These are phyloP conservation scores for Paecilomyces sp. DNA, from an alignment of 2,329 filamentous ascomycete genomes.

Conservation along the genomic window DNA sequence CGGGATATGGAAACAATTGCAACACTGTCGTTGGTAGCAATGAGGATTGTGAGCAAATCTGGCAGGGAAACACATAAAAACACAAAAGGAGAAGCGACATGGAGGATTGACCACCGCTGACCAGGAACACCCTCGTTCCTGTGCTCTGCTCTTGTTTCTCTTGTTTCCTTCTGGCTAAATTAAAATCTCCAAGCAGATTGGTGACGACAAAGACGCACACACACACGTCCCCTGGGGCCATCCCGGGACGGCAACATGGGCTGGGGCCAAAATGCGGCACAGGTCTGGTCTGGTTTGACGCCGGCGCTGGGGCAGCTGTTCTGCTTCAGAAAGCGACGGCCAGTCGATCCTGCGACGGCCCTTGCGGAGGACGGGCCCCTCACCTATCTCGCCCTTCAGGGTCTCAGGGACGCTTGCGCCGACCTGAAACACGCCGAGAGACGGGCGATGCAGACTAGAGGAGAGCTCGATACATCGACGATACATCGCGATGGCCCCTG, in stretches of 20 bases:
- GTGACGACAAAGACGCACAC: background rate
- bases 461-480: background rate
- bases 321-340: background rate
- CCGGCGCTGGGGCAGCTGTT: background rate
- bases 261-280: background rate
- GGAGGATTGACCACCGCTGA: background rate
- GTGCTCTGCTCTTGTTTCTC: background rate
- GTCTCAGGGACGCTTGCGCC: background rate
- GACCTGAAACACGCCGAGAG: background rate
- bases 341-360: background rate
- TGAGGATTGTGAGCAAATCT: background rate
- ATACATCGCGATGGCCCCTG: background rate
- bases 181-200: background rate
- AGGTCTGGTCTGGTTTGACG: background rate
- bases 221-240: background rate
- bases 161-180: background rate
- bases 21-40: background rate
- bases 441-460: background rate
- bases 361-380: background rate
- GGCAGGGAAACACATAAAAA: background rate
- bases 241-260: background rate
- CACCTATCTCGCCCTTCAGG: background rate
- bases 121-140: background rate
- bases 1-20: background rate
- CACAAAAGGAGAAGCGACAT: background rate